Evolutionary conservation across 805 yeast genomes (phyloP), one percentile per base, ranked within the genome.

Genomic region (Zygotorulaspora florentina): DNA sequence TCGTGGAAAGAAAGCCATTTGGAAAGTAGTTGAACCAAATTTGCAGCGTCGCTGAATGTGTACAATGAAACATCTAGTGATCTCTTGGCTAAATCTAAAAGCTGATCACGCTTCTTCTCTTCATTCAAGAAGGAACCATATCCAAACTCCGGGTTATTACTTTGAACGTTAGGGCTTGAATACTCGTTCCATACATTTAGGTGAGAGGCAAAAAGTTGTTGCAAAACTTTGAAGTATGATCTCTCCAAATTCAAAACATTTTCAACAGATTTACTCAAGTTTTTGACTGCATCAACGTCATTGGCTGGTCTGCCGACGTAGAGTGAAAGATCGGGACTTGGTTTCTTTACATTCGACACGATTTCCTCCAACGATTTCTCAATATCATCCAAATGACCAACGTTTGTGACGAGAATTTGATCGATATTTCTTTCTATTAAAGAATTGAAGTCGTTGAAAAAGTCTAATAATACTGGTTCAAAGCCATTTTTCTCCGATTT

Each of bases 141-240:
- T 8, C 96, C 96, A 60, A 71, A 90, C 67, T 89, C 97, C 18
- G 97, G 98, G 42, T 80, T 77, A 15, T 80, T 59, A 3, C 79
- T 77, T 42, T 71, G 68, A 36, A 73, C 69, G 16, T 62, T 57
- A 29, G 69, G 67, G 18, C 75, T 71, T 13, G 73, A 56, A 53
- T 66, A 77, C 44, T 81, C 81, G 65, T 87, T 84, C 62, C 85
- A 71, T 30, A 89, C 66, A 42, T 75, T 71, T 50, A 86, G 69
- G 44, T 77, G 72, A 7, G 72, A 62, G 10, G 55, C 40, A 60
- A 81, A 83, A 7, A 87, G 72, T 65, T 89, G 96, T 39, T 75
- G 66, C 54, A 90, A 74, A 15, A 91, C 79, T 62, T 83, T 83
- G 53, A 81, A 68, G 68, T 90, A 90, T 15, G 90, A 87, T 42